A percentile compares a stretch with the other conserved stretches of the same genome.
Conservation (phyloP, 2,329 filamentous ascomycete species). For the Fusarium avenaceum region DNA sequence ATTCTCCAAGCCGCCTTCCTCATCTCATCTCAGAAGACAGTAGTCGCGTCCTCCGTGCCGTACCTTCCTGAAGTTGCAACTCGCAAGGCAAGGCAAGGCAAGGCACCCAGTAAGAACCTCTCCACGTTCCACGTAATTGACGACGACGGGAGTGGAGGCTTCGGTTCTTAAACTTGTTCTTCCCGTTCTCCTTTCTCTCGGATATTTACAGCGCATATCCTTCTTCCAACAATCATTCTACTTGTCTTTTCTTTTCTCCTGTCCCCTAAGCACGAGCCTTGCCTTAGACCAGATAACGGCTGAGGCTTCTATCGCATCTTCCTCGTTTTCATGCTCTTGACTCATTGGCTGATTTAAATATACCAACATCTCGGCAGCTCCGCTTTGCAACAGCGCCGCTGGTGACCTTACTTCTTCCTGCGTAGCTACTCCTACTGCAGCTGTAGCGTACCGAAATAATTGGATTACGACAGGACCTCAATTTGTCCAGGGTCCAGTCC, state of each 20-base stretch:
- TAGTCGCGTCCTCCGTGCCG: slow-evolving; percentile 32
- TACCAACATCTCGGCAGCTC: slow-evolving; percentile 35
- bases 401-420: slow-evolving; percentile 32
- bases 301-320: neutral
- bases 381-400: slow-evolving; percentile 37
- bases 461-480: slow-evolving; percentile 38
- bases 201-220: neutral
- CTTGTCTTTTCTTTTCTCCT: neutral
- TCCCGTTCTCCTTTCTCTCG: slow-evolving; percentile 3
- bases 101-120: slow-evolving; percentile 30
- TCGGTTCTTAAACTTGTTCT: slow-evolving; percentile 6
- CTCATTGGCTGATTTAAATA: slow-evolving; percentile 27
- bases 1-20: slow-evolving; percentile 30
- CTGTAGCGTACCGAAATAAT: slow-evolving; percentile 27
- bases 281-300: slow-evolving; percentile 32
- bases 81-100: neutral
- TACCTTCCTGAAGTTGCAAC: slow-evolving; percentile 24
- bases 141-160: slow-evolving; percentile 13
- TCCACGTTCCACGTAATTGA: slow-evolving; percentile 43
- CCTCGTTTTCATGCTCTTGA: slow-evolving; percentile 17
- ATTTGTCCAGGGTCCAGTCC: slow-evolving; percentile 36
- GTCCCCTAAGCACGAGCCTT: slow-evolving; percentile 5
- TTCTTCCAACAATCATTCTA: slow-evolving; percentile 20
- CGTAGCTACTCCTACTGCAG: slow-evolving; percentile 14
- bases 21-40: slow-evolving; percentile 2